Evolutionary conservation across 495 filamentous ascomycete species (phyloP).

Genomic region (Astrothelium subdiscretum): DNA sequence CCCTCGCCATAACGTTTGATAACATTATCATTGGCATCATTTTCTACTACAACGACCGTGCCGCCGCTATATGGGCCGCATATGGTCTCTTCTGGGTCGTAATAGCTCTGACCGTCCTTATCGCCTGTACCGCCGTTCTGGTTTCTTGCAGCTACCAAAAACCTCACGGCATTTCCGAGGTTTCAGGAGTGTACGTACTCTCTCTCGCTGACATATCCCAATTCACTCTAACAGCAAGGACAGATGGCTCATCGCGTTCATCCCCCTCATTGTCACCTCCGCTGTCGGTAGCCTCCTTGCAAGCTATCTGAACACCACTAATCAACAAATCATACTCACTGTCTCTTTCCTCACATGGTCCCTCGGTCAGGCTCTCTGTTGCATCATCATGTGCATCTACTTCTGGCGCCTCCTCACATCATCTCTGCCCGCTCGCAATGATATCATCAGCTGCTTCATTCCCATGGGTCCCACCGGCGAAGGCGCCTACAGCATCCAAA

Average conservation of each 20-base stretch:
- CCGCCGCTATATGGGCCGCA: background rate
- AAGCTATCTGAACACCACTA: background rate
- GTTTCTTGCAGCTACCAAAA: background rate
- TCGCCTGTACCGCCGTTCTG: background rate
- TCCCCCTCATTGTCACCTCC: conserved; percentile 5
- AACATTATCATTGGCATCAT: conserved; percentile 4
- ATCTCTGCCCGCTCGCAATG: conserved; percentile 33
- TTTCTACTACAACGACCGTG: conserved; percentile 1
- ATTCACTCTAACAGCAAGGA: background rate
- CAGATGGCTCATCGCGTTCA: conserved; percentile 5
- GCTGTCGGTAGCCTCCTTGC: background rate
- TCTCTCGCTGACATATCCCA: background rate
- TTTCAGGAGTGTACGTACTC: conserved; percentile 4
- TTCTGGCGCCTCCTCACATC: conserved; percentile 21
- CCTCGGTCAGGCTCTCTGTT: background rate
- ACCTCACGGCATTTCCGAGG: conserved; percentile 1
- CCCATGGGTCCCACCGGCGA: background rate
- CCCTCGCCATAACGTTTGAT: conserved; percentile 3
- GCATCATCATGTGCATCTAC: conserved; percentile 5
- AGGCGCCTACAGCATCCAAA: conserved; percentile 6
- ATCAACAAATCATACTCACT: background rate
- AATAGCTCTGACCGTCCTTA: conserved; percentile 3
- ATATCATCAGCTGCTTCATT: conserved; percentile 5
- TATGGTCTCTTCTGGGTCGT: conserved; percentile 3
- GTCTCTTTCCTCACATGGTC: conserved; percentile 7